A percentile compares a stretch with the other conserved stretches of the same genome.
These are phyloP conservation scores for Aureobasidium zeae DNA, from an alignment of 2,329 filamentous ascomycete genomes.

Conservation along the genomic window DNA sequence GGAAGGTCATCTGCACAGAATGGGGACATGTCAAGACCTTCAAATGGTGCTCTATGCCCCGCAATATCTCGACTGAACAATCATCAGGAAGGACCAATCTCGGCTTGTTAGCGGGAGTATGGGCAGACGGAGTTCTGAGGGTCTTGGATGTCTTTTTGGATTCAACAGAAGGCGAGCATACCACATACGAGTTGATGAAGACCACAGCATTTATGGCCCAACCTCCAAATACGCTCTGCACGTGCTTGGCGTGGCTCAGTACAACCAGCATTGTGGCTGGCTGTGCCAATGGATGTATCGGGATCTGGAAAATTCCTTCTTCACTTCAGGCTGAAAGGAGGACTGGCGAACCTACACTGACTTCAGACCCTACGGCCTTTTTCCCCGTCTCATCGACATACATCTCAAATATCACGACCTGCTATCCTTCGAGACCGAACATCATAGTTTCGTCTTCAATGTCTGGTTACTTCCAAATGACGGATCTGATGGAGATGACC, in stretches of 20 bases:
- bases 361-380: slow-evolving; percentile 35
- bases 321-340: slow-evolving; percentile 29
- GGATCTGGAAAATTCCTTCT: slow-evolving; percentile 42
- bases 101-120: slow-evolving; percentile 48
- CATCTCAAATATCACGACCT: slow-evolving; percentile 39
- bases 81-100: slow-evolving; percentile 29
- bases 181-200: slow-evolving; percentile 34
- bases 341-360: slow-evolving; percentile 22
- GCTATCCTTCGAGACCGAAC: slow-evolving; percentile 46
- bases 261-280: slow-evolving; percentile 46
- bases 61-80: slow-evolving; percentile 26
- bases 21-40: slow-evolving; percentile 49
- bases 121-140: slow-evolving; percentile 48
- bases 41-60: slow-evolving; percentile 47
- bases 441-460: slow-evolving; percentile 45
- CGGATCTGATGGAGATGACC: slow-evolving; percentile 42
- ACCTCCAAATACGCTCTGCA: slow-evolving; percentile 46
- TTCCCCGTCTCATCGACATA: slow-evolving; percentile 38
- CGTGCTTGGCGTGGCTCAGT: slow-evolving; percentile 49
- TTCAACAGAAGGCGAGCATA: slow-evolving; percentile 18
- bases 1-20: slow-evolving; percentile 45
- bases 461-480: slow-evolving; percentile 46
- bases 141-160: slow-evolving; percentile 42
- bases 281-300: slow-evolving; percentile 48
- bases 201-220: slow-evolving; percentile 42